Conservation (phyloP, 2,329 filamentous ascomycete genomes). For the Neurospora sp. region DNA sequence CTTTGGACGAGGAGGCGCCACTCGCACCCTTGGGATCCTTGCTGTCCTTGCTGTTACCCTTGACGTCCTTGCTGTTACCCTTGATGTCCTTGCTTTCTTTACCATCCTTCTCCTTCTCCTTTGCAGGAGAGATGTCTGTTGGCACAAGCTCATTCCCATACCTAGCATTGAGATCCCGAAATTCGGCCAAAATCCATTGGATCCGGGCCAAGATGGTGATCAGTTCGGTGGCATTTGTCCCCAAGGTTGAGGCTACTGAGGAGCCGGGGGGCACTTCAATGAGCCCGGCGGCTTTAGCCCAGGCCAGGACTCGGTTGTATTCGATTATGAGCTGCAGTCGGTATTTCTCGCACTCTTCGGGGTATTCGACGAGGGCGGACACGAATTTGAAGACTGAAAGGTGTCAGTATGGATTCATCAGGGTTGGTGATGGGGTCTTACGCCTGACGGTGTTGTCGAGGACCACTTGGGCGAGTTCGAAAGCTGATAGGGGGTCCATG, state of each 20-base stretch:
- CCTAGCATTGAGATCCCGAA: constrained; percentile 17
- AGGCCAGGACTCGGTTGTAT: constrained; percentile 19
- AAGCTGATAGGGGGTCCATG: constrained; percentile 9
- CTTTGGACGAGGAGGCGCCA: not conserved
- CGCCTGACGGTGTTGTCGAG: constrained; percentile 15
- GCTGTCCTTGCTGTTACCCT: not conserved
- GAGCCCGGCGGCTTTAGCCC: constrained; percentile 18
- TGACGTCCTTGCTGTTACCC: too few species aligned
- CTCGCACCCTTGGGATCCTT: not conserved
- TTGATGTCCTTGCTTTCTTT: not conserved
- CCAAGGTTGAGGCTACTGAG: constrained; percentile 5
- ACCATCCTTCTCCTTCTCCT: not conserved
- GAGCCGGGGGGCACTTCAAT: constrained; percentile 1
- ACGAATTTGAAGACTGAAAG: constrained; percentile 16
- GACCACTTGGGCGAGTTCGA: constrained; percentile 7
- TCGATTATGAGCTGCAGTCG: constrained; percentile 19
- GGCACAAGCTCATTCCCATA: constrained; percentile 14
- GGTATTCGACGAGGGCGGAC: constrained; percentile 18
- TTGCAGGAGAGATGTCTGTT: not conserved
- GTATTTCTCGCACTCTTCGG: constrained; percentile 17
- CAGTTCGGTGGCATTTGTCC: constrained; percentile 15
- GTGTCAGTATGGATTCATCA: too few species aligned
- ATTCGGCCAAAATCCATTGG: constrained; percentile 17
- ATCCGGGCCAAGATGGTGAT: constrained; percentile 16
- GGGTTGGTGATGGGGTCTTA: too few species aligned